A percentile compares a stretch with the other conserved stretches of the same genome.
phyloP scores from a whole-genome alignment of 352 stramenopile species.

The Pilasporangium apinafurcum region DNA sequence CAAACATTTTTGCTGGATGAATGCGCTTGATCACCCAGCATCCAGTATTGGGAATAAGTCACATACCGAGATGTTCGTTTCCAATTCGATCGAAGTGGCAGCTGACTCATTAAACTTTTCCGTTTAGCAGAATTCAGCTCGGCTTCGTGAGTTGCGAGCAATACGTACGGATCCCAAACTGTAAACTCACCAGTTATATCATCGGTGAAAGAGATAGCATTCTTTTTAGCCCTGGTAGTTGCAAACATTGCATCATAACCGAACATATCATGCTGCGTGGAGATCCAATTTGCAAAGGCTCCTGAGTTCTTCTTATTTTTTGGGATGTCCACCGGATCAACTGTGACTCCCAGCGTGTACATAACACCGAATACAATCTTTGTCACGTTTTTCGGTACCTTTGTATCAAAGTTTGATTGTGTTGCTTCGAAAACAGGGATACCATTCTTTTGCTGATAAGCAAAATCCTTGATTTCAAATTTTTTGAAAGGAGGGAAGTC shows the following conservation, averaged over 20 bases:
- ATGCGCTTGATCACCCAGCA: not conserved
- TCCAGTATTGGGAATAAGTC: slow-evolving; percentile 1
- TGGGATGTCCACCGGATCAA: slow-evolving; percentile 6
- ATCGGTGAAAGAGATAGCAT: too few relatives aligned
- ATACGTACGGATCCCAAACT: slow-evolving; percentile 38
- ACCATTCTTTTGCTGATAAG: slow-evolving; percentile 10
- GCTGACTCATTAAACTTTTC: not conserved
- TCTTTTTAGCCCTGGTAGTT: slow-evolving; percentile 11
- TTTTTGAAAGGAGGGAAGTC: slow-evolving; percentile 16
- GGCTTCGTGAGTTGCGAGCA: slow-evolving; percentile 36
- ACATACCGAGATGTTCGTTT: not conserved
- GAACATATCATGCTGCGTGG: slow-evolving; percentile 18
- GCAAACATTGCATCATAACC: slow-evolving; percentile 45
- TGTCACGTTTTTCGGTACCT: not conserved
- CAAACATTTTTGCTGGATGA: not conserved
- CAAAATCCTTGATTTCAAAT: slow-evolving; percentile 36
- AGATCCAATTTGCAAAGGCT: slow-evolving; percentile 26
- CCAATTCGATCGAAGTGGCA: slow-evolving; percentile 4
- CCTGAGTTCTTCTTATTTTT: not conserved
- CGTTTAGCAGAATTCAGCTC: slow-evolving; percentile 8
- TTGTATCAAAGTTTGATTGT: slow-evolving; percentile 16
- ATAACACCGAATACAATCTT: slow-evolving; percentile 26
- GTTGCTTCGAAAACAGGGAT: slow-evolving; percentile 39
- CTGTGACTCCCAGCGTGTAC: slow-evolving; percentile 21
- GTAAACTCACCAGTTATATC: slow-evolving; percentile 10